Evolutionary conservation across 2,329 filamentous ascomycete species (phyloP).

Genomic region (Calonectria henricotiae): DNA sequence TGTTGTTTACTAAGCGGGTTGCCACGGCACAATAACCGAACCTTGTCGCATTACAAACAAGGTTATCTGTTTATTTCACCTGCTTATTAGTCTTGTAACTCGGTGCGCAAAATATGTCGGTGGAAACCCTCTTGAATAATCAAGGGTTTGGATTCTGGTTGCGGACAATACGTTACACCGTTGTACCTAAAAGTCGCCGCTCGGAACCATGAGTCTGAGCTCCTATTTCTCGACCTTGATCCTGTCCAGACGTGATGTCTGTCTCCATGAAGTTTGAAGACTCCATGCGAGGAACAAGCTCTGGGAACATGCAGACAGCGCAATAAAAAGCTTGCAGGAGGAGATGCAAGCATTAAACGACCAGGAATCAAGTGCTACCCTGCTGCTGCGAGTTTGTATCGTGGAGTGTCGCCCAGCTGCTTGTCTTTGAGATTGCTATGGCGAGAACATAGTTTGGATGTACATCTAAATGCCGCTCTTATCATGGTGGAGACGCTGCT

Average conservation of each 20-base stretch:
- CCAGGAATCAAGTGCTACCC: background rate
- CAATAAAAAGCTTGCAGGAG: conserved; percentile 5
- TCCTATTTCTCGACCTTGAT: conserved; percentile 38
- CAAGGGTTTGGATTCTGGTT: too few relatives aligned
- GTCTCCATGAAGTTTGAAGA: conserved; percentile 4
- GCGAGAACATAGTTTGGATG: conserved; percentile 17
- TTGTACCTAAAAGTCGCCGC: too few relatives aligned
- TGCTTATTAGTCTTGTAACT: too few relatives aligned
- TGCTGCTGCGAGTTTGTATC: conserved; percentile 21
- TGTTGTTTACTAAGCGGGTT: too few relatives aligned
- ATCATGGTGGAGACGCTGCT: conserved; percentile 25
- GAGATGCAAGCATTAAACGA: conserved; percentile 13
- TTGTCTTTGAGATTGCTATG: conserved; percentile 33
- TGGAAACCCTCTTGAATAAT: too few relatives aligned
- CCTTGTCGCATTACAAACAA: too few relatives aligned
- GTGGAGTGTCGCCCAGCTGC: conserved; percentile 22
- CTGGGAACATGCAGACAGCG: background rate
- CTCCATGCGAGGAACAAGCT: conserved; percentile 6
- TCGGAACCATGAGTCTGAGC: conserved; percentile 59
- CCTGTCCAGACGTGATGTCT: conserved; percentile 15
- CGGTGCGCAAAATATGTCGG: too few relatives aligned
- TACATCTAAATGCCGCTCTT: conserved; percentile 4
- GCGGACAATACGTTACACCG: too few relatives aligned
- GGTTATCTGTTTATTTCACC: too few relatives aligned
- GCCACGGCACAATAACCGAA: too few relatives aligned